These are phyloP conservation scores for Smallanthus sonchifolius DNA, from an alignment of 129 eudicot species.

Conservation along the genomic window DNA sequence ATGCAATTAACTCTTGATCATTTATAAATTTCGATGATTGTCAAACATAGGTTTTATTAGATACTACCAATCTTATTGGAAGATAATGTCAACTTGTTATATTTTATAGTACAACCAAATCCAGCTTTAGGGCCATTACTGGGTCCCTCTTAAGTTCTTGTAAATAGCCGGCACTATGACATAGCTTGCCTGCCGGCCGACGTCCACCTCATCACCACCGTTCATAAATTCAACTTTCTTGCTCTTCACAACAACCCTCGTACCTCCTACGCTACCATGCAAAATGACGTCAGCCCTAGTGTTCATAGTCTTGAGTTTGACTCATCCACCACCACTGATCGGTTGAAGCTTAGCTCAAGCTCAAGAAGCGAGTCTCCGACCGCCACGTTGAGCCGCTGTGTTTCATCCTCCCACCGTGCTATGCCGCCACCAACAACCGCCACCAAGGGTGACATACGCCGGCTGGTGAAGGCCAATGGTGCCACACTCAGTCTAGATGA, in stretches of 20 bases:
- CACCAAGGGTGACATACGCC: slow-evolving; percentile 37
- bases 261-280: slow-evolving; percentile 20
- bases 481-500: slow-evolving; percentile 32
- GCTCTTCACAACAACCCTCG: background rate
- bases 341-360: slow-evolving; percentile 35
- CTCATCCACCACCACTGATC: slow-evolving; percentile 24
- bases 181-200: slow-evolving; percentile 33
- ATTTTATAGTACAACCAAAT: background rate
- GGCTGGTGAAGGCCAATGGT: slow-evolving; percentile 14
- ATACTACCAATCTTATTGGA: background rate
- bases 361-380: slow-evolving; percentile 34
- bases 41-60: too few species aligned
- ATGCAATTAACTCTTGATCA: too few species aligned
- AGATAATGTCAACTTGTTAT: background rate
- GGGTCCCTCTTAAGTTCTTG: slow-evolving; percentile 1
- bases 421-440: too few species aligned
- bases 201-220: slow-evolving; percentile 18
- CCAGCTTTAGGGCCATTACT: slow-evolving; percentile 25
- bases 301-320: slow-evolving; percentile 25
- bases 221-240: slow-evolving; percentile 21
- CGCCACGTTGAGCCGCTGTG: slow-evolving; percentile 4
- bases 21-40: too few species aligned
- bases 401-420: slow-evolving; percentile 15
- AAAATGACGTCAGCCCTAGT: slow-evolving; percentile 19
- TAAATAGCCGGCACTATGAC: slow-evolving; percentile 35